Conservation (phyloP, 306 rosid genomes). For the Abrus precatorius region DNA sequence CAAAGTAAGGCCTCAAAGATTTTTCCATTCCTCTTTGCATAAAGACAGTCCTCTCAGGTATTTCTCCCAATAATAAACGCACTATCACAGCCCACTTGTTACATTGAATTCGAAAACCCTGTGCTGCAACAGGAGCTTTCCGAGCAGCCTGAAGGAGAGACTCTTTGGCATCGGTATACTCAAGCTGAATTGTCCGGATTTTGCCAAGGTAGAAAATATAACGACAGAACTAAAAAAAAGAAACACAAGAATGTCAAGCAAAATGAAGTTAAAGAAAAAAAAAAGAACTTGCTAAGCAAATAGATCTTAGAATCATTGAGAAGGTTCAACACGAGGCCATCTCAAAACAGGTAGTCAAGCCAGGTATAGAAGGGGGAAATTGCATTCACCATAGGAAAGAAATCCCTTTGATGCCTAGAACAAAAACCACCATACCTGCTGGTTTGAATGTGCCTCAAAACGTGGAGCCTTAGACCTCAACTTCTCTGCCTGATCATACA, state of each 20-base stretch:
- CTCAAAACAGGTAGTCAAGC: neutral
- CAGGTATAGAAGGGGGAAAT: neutral
- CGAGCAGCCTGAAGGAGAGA: slow-evolving; percentile 90
- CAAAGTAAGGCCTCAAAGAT: slow-evolving; percentile 87
- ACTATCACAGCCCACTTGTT: slow-evolving; percentile 92
- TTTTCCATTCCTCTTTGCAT: slow-evolving; percentile 88
- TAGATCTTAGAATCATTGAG: slow-evolving; percentile 4
- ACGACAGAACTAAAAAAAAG: slow-evolving; percentile 75
- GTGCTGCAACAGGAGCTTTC: slow-evolving; percentile 85
- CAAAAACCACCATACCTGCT: slow-evolving; percentile 65
- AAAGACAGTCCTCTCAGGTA: slow-evolving; percentile 88
- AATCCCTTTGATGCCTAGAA: neutral
- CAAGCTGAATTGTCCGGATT: slow-evolving; percentile 87
- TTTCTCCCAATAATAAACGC: slow-evolving; percentile 85
- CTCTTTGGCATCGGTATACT: slow-evolving; percentile 91
- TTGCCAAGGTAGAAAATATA: slow-evolving; percentile 90
- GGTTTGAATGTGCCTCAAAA: slow-evolving; percentile 92
- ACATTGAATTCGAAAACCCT: slow-evolving; percentile 83
- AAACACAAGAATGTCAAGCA: slow-evolving; percentile 21
- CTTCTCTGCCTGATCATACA: slow-evolving; percentile 89
- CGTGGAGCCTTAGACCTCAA: slow-evolving; percentile 90
- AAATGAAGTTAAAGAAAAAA: neutral
- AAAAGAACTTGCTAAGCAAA: neutral
- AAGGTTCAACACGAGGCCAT: slow-evolving; percentile 13
- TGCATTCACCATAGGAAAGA: neutral